Evolutionary conservation across 257 asterid genomes (phyloP), one percentile per base, ranked within the genome.

Genomic region (Plantago elongata): DNA sequence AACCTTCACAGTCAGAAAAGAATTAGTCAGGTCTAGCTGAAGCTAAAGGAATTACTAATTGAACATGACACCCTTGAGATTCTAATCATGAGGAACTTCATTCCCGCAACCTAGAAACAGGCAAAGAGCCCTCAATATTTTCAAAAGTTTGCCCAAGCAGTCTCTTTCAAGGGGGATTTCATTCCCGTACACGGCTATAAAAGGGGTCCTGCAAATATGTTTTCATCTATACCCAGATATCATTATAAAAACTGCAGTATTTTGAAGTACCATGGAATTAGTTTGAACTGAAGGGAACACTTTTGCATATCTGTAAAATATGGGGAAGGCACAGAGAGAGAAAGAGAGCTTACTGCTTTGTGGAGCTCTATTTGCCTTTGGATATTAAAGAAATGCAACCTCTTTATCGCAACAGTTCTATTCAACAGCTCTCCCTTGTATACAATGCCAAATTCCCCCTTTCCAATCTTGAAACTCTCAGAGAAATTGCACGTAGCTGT

Each of bases 401-500:
- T 81, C 89, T 90, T 90, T 70, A 90, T 78, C 49, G 81, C 89
- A 18, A 90, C 91, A 7, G 93, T 83, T 75, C 62, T 78, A 27
- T 69, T 75, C 67, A 73, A 64, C 60, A 90, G 47, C 75, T 85
- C 96, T 50, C 96, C 98, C 77, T 82, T 90, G 76, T 80, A 90
- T 63, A 88, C 91, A 50, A 69, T 60, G 11, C 91, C 95, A 45
- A 69, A 77, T 59, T 85, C 93, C 71, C 95, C 95, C 51, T 66
- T 69, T 18, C 94, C 95, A 45, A 90, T 78, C 81, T 71, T 79
- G 78, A 87, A 85, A 74, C 74, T 81, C 74, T 85, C 96, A 0
- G 90, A 87, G 79, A 90, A 87, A 66, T 74, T 59, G 72, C 89
- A 87, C 6, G 97, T 87, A 62, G 96, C 96, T 13, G 80, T 66